Conservation (phyloP, 208 protist genomes). For the Trypanosoma cruzi region DNA sequence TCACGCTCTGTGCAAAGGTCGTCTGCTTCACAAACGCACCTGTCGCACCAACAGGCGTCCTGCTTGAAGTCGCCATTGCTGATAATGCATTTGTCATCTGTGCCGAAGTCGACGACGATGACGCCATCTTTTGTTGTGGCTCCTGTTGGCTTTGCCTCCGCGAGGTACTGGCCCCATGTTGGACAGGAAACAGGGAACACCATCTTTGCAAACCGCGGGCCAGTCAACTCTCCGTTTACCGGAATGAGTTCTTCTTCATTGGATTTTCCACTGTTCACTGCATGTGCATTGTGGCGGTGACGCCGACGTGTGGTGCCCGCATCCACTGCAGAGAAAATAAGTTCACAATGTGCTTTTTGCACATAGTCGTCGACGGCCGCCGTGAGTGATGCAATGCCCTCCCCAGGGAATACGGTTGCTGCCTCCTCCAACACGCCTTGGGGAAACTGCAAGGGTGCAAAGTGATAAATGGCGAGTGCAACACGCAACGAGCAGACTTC, state of each 20-base stretch:
- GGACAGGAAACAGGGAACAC: constrained; percentile 47
- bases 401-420: constrained; percentile 10
- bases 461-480: constrained; percentile 63
- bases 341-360: constrained; percentile 32
- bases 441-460: constrained; percentile 20
- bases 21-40: constrained; percentile 10
- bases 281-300: background rate
- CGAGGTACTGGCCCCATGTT: constrained; percentile 38
- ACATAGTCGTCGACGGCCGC: constrained; percentile 49
- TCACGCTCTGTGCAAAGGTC: constrained; percentile 16
- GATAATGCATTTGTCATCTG: background rate
- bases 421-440: constrained; percentile 13
- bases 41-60: background rate
- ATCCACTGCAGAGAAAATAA: constrained; percentile 24
- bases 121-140: background rate
- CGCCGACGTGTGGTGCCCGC: background rate
- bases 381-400: constrained; percentile 44
- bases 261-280: background rate
- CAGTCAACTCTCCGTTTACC: constrained; percentile 51
- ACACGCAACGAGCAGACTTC: constrained; percentile 35
- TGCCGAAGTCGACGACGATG: background rate
- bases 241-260: constrained; percentile 29
- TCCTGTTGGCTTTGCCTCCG: constrained; percentile 10
- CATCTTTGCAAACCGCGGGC: constrained; percentile 53
- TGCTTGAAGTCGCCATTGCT: constrained; percentile 3